Percentiles rank a stretch among this genome's conserved stretches.
Evolutionary conservation across 495 filamentous ascomycete genomes (phyloP).

Genomic region (Evansstolkia leycettana): DNA sequence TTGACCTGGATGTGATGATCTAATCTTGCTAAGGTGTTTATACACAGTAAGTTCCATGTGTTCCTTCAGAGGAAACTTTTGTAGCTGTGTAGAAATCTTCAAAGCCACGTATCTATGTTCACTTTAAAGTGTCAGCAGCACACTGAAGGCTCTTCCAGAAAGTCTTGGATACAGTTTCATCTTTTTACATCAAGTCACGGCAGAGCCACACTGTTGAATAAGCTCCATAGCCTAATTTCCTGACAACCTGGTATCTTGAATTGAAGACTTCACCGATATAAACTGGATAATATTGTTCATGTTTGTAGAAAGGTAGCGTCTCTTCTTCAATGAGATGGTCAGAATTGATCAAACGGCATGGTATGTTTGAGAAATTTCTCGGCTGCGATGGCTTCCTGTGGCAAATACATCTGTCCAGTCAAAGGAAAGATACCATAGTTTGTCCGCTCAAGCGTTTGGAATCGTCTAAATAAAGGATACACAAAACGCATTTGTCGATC

Average conservation of each 20-base stretch:
- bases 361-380: too few relatives aligned
- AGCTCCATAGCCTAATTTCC: constrained; percentile 42
- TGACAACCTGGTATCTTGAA: constrained; percentile 34
- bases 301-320: constrained; percentile 25
- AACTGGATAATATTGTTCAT: constrained; percentile 35
- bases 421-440: too few relatives aligned
- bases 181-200: too few relatives aligned
- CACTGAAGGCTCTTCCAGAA: constrained; percentile 12
- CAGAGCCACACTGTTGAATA: constrained; percentile 43
- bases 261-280: constrained; percentile 35
- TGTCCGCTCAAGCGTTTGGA: too few relatives aligned
- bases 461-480: too few relatives aligned
- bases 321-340: constrained; percentile 41
- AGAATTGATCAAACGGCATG: too few relatives aligned
- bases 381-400: too few relatives aligned
- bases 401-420: too few relatives aligned
- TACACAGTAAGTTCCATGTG: constrained; percentile 28
- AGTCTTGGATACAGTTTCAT: too few relatives aligned
- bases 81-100: constrained; percentile 13
- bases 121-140: constrained; percentile 2
- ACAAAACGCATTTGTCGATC: too few relatives aligned
- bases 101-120: constrained; percentile 7
- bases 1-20: constrained; percentile 23
- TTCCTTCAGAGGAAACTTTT: constrained; percentile 9
- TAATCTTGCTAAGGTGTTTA: constrained; percentile 16